Percentiles rank a stretch among this genome's conserved stretches.
These are phyloP conservation scores for Zostera marina DNA, from an alignment of 116 monocot genomes.

Conservation along the genomic window DNA sequence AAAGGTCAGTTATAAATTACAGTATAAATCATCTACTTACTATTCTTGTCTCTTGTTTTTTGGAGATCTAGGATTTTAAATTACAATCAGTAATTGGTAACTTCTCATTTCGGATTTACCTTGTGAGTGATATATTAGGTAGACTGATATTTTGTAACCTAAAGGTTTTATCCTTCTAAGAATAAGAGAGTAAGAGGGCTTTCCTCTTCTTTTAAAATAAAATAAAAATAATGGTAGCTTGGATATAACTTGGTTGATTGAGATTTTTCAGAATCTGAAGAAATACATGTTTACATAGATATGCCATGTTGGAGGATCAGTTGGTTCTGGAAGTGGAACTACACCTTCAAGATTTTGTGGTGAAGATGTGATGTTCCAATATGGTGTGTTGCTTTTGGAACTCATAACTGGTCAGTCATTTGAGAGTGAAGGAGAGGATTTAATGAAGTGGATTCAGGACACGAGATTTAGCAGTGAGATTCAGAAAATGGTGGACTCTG, in stretches of 20 bases:
- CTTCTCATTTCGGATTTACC: too few relatives aligned
- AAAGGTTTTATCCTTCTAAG: too few relatives aligned
- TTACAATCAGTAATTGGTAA: too few relatives aligned
- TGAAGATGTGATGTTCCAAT: slow-evolving; percentile 48
- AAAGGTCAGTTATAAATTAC: slow-evolving; percentile 33
- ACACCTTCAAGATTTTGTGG: neutral
- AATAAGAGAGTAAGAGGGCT: too few relatives aligned
- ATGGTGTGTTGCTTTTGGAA: slow-evolving; percentile 72
- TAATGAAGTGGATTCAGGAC: slow-evolving; percentile 73
- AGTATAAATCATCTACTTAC: neutral
- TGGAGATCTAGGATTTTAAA: neutral
- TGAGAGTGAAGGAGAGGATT: slow-evolving; percentile 35
- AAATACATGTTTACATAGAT: slow-evolving; percentile 16
- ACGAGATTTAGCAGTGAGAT: slow-evolving; percentile 39
- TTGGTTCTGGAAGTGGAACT: slow-evolving; percentile 5
- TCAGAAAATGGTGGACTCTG: slow-evolving; percentile 83
- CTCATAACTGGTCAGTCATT: slow-evolving; percentile 82
- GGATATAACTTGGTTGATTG: too few relatives aligned
- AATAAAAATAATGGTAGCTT: too few relatives aligned
- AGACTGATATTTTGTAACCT: too few relatives aligned
- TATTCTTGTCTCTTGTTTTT: neutral
- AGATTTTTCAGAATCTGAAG: too few relatives aligned
- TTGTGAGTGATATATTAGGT: too few relatives aligned
- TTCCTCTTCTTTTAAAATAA: too few relatives aligned
- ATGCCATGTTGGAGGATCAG: slow-evolving; percentile 29